Evolutionary conservation across 768 basidiomycete species (phyloP), one percentile per base, ranked within the genome.

Genomic region (Termitomyces heimii): DNA sequence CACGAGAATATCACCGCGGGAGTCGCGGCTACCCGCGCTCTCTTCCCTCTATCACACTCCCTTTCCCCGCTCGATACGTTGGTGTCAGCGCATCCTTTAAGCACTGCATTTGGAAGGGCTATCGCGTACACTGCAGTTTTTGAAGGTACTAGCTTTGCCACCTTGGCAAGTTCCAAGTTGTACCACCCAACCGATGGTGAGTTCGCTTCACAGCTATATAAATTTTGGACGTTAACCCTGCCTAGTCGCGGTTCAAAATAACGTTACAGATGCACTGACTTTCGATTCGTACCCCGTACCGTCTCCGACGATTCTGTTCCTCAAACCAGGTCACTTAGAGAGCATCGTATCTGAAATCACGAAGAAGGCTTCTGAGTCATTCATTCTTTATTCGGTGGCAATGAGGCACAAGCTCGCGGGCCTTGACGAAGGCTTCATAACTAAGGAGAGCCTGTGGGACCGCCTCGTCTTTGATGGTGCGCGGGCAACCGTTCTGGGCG

Each of bases 1-100:
- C 91, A 94, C 67, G 80, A 89, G 68, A 94, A 93, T 61, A 67
- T 96, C 57, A 95, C 92, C 2, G 91, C 94, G 4, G 94, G 92
- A 34, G 87, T 94, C n/a, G 84, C 92, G 0, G 89, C 88, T 3
- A 75, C 84, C 24, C 85, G 89, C 35, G 82, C 85, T 5, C 67
- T 94, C 22, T 82, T 96, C 62, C 93, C 94, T 2, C 74, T 84
- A 10, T 81, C 88, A 24, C 83, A 84, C 63, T 75, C 82, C 13
- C 63, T 93, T 42, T 82, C 88, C 5, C 72, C 85, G 6, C 69
- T 88, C 52, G 94, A 97, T 68, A 89, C 87, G 7, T 73, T 98
- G 34, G 77, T 88, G 12, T 94, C 91, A 26, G 81, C 82, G 2
- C 82, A 91, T 66, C 76, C 87, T 2, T 66, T 97, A 53, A 82